Percentiles rank a stretch among this genome's conserved stretches.
phyloP scores from a whole-genome alignment of 192 early-diverging fungal genomes.

The Coemansia sp. region DNA sequence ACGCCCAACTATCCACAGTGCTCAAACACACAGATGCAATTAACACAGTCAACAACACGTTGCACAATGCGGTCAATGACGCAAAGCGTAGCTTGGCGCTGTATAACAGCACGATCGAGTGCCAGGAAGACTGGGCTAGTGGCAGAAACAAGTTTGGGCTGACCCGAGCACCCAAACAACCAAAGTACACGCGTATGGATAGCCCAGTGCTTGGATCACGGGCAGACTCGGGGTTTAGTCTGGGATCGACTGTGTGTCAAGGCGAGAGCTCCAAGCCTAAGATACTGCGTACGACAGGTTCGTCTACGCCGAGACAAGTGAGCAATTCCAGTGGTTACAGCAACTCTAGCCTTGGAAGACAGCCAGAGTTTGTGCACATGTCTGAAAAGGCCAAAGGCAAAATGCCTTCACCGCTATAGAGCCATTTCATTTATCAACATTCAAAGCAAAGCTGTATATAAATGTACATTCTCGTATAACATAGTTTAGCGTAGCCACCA shows the following conservation, averaged over 20 bases:
- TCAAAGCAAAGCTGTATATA: too few species aligned
- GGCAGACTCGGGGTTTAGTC: not conserved
- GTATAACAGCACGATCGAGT: conserved; percentile 7
- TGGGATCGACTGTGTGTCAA: too few species aligned
- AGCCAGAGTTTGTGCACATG: conserved; percentile 2
- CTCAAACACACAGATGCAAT: conserved; percentile 8
- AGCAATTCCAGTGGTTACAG: too few species aligned
- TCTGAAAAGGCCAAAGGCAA: conserved; percentile 33
- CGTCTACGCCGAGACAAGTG: too few species aligned
- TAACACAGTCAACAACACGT: not conserved
- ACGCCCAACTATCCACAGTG: conserved; percentile 1
- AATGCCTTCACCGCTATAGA: conserved; percentile 15
- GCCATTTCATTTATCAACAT: too few species aligned
- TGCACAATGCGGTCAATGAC: conserved; percentile 15
- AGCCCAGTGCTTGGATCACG: not conserved
- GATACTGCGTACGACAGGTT: too few species aligned
- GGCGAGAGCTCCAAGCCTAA: conserved; percentile 10
- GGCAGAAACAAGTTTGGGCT: not conserved
- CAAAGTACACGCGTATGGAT: too few species aligned
- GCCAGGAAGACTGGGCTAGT: not conserved
- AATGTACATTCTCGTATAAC: not conserved
- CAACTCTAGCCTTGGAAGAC: not conserved
- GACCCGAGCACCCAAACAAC: not conserved
- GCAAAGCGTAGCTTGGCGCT: conserved; percentile 8
- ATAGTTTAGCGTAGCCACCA: conserved; percentile 32